A percentile compares a stretch with the other conserved stretches of the same genome.
Evolutionary conservation across 306 rosid genomes (phyloP).

Genomic region (Canavalia ensiformis): DNA sequence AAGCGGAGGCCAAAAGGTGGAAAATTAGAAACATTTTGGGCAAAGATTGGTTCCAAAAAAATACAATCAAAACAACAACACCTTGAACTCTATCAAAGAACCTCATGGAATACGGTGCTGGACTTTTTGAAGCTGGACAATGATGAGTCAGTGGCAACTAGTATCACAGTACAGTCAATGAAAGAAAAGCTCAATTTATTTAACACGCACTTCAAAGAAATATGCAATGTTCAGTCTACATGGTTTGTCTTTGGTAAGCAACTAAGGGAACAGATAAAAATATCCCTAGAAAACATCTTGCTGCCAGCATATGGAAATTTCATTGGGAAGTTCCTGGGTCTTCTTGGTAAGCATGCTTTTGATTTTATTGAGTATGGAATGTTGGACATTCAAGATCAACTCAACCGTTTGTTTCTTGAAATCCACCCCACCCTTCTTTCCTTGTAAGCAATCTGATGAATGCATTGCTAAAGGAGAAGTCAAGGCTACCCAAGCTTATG

Average conservation of each 20-base stretch:
- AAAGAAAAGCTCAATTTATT: conserved; percentile 18
- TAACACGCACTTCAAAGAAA: conserved; percentile 10
- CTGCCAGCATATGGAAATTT: too few relatives aligned
- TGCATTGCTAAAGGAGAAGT: too few relatives aligned
- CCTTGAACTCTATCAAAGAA: conserved; percentile 3
- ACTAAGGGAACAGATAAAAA: conserved; percentile 9
- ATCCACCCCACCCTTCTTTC: too few relatives aligned
- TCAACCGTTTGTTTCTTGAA: neutral
- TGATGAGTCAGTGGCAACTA: conserved; percentile 4
- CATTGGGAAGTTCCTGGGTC: too few relatives aligned
- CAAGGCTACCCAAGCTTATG: too few relatives aligned
- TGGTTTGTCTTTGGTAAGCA: neutral
- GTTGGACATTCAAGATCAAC: neutral
- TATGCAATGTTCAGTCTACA: conserved; percentile 4
- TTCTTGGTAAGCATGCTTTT: neutral
- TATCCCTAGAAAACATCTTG: neutral
- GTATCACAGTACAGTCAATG: neutral
- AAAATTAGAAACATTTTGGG: conserved; percentile 38
- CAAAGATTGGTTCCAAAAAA: neutral
- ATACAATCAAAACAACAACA: conserved; percentile 45
- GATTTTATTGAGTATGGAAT: neutral
- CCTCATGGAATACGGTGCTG: conserved; percentile 72
- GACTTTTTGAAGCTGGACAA: conserved; percentile 64
- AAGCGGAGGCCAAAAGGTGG: conserved; percentile 8
- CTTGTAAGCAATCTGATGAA: too few relatives aligned